These are phyloP conservation scores for Eimeria necatrix DNA, from an alignment of 169 alveolate genomes.

Conservation along the genomic window DNA sequence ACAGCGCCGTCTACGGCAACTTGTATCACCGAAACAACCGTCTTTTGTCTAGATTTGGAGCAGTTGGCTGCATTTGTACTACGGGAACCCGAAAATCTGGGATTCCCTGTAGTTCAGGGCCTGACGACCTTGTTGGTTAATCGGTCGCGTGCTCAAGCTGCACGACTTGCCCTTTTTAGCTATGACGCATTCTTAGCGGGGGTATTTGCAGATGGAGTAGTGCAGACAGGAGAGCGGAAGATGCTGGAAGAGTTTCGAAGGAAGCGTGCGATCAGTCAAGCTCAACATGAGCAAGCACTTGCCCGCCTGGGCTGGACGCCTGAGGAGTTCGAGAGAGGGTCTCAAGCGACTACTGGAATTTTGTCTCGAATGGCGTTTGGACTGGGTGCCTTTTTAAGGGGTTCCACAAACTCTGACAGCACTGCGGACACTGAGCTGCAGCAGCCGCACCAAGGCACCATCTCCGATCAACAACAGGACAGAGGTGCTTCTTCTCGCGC, in stretches of 20 bases:
- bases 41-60: conserved; percentile 60
- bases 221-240: conserved; percentile 75
- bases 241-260: conserved; percentile 74
- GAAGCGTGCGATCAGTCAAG: conserved; percentile 77
- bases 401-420: neutral
- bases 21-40: conserved; percentile 70
- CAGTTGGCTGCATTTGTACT: conserved; percentile 60
- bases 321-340: conserved; percentile 78
- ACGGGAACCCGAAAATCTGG: conserved; percentile 76
- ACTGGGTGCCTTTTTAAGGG: conserved; percentile 48
- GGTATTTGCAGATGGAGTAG: conserved; percentile 76
- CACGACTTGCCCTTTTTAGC: conserved; percentile 72
- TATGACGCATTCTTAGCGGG: conserved; percentile 79
- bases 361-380: conserved; percentile 51
- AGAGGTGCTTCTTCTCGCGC: neutral
- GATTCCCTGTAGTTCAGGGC: conserved; percentile 80
- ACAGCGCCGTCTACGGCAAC: conserved; percentile 66
- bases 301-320: conserved; percentile 79
- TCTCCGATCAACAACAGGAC: neutral
- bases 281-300: conserved; percentile 76
- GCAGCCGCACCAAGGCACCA: conserved; percentile 43
- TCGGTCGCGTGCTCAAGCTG: conserved; percentile 74
- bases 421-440: neutral
- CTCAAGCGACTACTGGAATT: conserved; percentile 51
- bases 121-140: conserved; percentile 74